A percentile compares a stretch with the other conserved stretches of the same genome.
These are phyloP conservation scores for Leptographium wingfieldii DNA, from an alignment of 2,329 filamentous ascomycete genomes.

Conservation along the genomic window DNA sequence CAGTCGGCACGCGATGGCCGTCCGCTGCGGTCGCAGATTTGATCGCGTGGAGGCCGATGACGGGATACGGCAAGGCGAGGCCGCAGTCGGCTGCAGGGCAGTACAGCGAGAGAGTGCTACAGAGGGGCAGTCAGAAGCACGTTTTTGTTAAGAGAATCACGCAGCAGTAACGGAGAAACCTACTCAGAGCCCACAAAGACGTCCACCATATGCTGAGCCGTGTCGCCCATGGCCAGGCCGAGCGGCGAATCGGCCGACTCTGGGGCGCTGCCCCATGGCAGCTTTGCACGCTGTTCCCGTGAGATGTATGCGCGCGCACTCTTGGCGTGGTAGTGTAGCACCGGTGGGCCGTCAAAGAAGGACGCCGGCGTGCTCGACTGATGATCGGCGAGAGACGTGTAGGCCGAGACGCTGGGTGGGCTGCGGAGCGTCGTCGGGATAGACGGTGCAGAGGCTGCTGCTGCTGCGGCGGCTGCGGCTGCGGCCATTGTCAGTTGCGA, in stretches of 20 bases:
- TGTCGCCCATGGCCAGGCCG: slow-evolving; percentile 15
- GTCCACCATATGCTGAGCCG: slow-evolving; percentile 36
- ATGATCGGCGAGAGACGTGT: slow-evolving; percentile 53
- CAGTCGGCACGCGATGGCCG: slow-evolving; percentile 27
- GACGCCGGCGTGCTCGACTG: slow-evolving; percentile 59
- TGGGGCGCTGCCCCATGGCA: slow-evolving; percentile 38
- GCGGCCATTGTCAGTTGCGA: too few species aligned
- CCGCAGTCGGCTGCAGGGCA: slow-evolving; percentile 44
- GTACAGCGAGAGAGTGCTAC: slow-evolving; percentile 50
- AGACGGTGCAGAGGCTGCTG: background rate
- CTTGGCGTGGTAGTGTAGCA: slow-evolving; percentile 52
- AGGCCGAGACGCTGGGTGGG: slow-evolving; percentile 45
- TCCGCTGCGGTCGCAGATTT: slow-evolving; percentile 38
- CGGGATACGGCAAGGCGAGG: slow-evolving; percentile 58
- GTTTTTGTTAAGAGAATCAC: background rate
- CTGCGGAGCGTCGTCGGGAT: slow-evolving; percentile 40
- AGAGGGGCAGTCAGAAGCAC: background rate
- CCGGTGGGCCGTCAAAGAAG: slow-evolving; percentile 59
- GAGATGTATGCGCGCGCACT: slow-evolving; percentile 46
- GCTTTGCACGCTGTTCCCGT: slow-evolving; percentile 36
- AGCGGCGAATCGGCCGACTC: slow-evolving; percentile 21
- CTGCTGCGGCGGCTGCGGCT: background rate
- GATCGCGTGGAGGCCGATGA: slow-evolving; percentile 63
- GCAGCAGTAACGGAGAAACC: slow-evolving; percentile 1
- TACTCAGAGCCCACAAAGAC: slow-evolving; percentile 49